Conservation (phyloP, 140 eudicot species). For the Anethum foeniculum region DNA sequence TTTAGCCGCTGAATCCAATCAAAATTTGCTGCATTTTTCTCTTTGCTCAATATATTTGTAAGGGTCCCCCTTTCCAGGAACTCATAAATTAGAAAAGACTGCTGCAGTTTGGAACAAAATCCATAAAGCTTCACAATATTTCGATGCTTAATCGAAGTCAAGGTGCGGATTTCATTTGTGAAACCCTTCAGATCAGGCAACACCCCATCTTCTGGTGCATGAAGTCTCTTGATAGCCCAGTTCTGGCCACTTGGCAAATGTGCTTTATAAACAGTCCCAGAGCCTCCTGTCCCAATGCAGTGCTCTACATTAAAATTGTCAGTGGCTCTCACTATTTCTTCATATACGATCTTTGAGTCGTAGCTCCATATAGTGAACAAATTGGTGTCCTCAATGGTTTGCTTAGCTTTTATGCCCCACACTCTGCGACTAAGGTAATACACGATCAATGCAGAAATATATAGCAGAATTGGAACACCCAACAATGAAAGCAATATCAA, state of each 20-base stretch:
- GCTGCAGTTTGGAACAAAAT: constrained; percentile 21
- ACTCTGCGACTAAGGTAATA: background rate
- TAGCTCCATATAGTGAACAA: constrained; percentile 28
- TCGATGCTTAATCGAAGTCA: constrained; percentile 22
- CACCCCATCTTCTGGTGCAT: constrained; percentile 10
- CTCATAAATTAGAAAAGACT: constrained; percentile 25
- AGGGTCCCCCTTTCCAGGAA: constrained; percentile 24
- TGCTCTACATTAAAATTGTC: constrained; percentile 17
- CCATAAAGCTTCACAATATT: constrained; percentile 38
- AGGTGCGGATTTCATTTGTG: constrained; percentile 15
- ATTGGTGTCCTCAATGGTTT: background rate
- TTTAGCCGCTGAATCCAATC: constrained; percentile 34
- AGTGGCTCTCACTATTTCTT: constrained; percentile 25
- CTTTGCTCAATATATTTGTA: constrained; percentile 4
- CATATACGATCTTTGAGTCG: constrained; percentile 31
- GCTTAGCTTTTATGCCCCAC: background rate
- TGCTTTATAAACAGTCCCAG: constrained; percentile 32
- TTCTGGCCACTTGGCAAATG: constrained; percentile 13
- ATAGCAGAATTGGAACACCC: background rate
- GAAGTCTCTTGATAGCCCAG: constrained; percentile 31
- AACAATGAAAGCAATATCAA: background rate
- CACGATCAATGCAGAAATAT: constrained; percentile 1
- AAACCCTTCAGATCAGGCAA: constrained; percentile 12
- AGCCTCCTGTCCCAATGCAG: constrained; percentile 28
- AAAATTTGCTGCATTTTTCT: constrained; percentile 10